A percentile compares a stretch with the other conserved stretches of the same genome.
phyloP scores from a whole-genome alignment of 352 stramenopile species.

The Thalassiosira mediterranea region DNA sequence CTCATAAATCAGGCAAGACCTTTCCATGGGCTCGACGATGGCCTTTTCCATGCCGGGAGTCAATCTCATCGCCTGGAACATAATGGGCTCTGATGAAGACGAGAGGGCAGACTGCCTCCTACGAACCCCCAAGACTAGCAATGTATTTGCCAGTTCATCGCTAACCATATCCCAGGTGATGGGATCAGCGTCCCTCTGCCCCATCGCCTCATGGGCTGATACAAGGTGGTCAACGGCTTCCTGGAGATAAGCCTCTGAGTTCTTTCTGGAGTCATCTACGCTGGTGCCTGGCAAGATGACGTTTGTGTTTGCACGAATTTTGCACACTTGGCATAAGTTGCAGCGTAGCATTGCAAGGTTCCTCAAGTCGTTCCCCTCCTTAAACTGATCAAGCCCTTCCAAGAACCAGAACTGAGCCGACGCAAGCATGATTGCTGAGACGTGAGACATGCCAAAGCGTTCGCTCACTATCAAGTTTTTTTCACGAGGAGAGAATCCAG shows the following conservation, averaged over 20 bases:
- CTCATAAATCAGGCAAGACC: constrained; percentile 76
- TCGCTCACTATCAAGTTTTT: constrained; percentile 1
- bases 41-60: constrained; percentile 68
- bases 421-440: constrained; percentile 60
- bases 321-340: constrained; percentile 80
- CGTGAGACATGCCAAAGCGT: constrained; percentile 33
- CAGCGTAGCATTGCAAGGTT: constrained; percentile 77
- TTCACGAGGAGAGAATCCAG: constrained; percentile 15
- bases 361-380: constrained; percentile 57
- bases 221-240: constrained; percentile 73
- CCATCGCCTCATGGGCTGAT: constrained; percentile 68
- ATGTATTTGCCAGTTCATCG: constrained; percentile 72
- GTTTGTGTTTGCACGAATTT: constrained; percentile 72
- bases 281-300: constrained; percentile 37
- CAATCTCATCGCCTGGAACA: constrained; percentile 58
- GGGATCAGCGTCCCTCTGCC: constrained; percentile 67
- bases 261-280: constrained; percentile 12
- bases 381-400: constrained; percentile 69
- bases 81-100: constrained; percentile 53
- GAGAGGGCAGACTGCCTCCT: constrained; percentile 66
- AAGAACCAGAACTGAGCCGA: constrained; percentile 83
- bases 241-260: constrained; percentile 69
- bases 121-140: constrained; percentile 77
- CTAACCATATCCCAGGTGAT: constrained; percentile 83
- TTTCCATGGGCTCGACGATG: constrained; percentile 79